Evolutionary conservation across 768 basidiomycete species (phyloP), one percentile per base, ranked within the genome.

Genomic region (Crucibulum laeve): DNA sequence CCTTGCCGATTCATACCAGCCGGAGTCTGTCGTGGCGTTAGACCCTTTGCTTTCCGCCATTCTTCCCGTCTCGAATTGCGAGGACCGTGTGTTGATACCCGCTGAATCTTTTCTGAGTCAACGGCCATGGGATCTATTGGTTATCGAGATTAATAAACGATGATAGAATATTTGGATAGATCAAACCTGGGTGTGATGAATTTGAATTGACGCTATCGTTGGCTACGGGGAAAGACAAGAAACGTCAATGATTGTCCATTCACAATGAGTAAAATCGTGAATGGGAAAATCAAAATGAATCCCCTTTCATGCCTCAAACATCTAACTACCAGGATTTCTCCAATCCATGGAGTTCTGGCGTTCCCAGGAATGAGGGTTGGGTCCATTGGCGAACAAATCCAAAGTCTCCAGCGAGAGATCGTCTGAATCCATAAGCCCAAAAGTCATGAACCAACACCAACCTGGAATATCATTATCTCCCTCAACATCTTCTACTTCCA

Each of bases 21-120:
- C 6, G 71, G 58, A 47, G 69, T 70, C 5, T 77, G 70, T 50
- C 76, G 59, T 19, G 80, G 63, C 5, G 68, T 56, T 61, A 88
- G 55, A 23, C 91, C 91, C 59, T 91, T 94, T 18, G 90, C 84
- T 44, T 65, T 66, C 58, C 90, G 70, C 91, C 91, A 94, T 51
- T 80, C 72, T 58, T 91, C 91, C 49, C 87, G 73, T 47, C 91
- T 70, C 38, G 87, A 86, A 39, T 73, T 69, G 24, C 90, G 79
- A 2, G 83, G 76, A 10, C 91, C 91, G 53, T 92, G 88, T 2
- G 91, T 94, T 6, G 91, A 92, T 49, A 92, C 71, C 17, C 58
- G 60, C 38, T 58, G 59, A 3, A 64, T 40, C 45, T 53, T 51
- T 36, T 62, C 61, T 19, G 61, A 43, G 40, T 88, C 84, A 32